Percentiles rank a stretch among this genome's conserved stretches.
Conservation (phyloP, 2,329 filamentous ascomycete genomes). For the Neoarthrinium moseri region DNA sequence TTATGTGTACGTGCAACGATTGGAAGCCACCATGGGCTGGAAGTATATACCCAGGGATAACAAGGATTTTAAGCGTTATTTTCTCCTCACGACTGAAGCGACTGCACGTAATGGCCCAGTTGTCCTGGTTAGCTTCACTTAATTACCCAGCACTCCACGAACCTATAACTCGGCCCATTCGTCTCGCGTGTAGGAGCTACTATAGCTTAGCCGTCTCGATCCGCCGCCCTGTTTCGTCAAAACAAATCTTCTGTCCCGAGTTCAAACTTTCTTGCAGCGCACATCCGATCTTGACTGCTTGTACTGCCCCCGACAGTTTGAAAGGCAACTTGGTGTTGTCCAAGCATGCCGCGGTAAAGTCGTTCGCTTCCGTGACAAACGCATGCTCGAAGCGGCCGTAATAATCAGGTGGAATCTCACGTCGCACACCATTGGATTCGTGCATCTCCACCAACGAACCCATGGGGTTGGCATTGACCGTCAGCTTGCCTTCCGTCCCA, state of each 20-base stretch:
- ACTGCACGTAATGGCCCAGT: no score
- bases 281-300: slow-evolving; percentile 59
- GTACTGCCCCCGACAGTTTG: slow-evolving; percentile 55
- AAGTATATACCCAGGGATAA: no score
- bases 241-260: slow-evolving; percentile 54
- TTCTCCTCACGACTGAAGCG: no score
- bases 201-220: slow-evolving; percentile 38
- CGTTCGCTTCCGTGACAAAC: slow-evolving; percentile 62
- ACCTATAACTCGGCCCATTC: no score
- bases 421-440: slow-evolving; percentile 50
- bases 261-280: slow-evolving; percentile 58
- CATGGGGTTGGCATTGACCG: slow-evolving; percentile 58
- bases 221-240: slow-evolving; percentile 50
- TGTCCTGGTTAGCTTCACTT: no score
- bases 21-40: no score
- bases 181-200: not conserved
- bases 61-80: no score
- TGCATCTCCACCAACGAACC: slow-evolving; percentile 55
- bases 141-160: no score
- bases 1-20: no score
- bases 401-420: slow-evolving; percentile 61
- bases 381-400: slow-evolving; percentile 62
- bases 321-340: slow-evolving; percentile 55
- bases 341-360: slow-evolving; percentile 59
- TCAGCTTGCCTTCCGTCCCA: slow-evolving; percentile 63